phyloP scores from a whole-genome alignment of 257 asterid species.

The Nicotiana knightiana region DNA sequence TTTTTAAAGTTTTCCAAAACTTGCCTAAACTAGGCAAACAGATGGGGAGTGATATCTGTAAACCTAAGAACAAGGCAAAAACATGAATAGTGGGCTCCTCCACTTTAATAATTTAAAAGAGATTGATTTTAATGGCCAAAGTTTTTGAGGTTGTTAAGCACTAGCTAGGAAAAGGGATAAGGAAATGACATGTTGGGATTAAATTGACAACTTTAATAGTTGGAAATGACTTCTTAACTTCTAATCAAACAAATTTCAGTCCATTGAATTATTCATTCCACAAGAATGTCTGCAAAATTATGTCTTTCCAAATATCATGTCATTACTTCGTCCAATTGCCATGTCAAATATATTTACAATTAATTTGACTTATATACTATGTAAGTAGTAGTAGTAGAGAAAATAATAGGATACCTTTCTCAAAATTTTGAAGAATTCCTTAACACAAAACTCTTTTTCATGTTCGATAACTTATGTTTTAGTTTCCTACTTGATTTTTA shows the following conservation, averaged over 20 bases:
- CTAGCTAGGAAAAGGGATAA: constrained; percentile 1
- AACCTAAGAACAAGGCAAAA: constrained; percentile 2
- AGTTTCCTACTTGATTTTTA: too few relatives aligned
- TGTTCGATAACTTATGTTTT: too few relatives aligned
- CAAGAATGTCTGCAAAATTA: neutral
- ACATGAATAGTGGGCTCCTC: neutral
- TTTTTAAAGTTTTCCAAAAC: neutral
- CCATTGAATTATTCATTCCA: neutral
- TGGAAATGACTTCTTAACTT: neutral
- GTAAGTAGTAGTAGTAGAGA: too few relatives aligned
- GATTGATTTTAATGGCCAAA: neutral
- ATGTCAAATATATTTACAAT: too few relatives aligned
- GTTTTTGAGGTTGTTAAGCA: neutral
- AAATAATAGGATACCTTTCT: too few relatives aligned
- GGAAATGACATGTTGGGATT: neutral
- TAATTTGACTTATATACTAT: too few relatives aligned
- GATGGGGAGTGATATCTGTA: neutral
- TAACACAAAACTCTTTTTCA: too few relatives aligned
- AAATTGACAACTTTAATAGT: neutral
- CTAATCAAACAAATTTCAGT: neutral
- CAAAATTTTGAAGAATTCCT: too few relatives aligned
- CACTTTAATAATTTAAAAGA: neutral
- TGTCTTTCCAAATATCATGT: neutral
- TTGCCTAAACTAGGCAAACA: neutral
- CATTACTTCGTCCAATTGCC: neutral